Conservation (phyloP, 2,329 filamentous ascomycete species). For the Blastomyces parvus region DNA sequence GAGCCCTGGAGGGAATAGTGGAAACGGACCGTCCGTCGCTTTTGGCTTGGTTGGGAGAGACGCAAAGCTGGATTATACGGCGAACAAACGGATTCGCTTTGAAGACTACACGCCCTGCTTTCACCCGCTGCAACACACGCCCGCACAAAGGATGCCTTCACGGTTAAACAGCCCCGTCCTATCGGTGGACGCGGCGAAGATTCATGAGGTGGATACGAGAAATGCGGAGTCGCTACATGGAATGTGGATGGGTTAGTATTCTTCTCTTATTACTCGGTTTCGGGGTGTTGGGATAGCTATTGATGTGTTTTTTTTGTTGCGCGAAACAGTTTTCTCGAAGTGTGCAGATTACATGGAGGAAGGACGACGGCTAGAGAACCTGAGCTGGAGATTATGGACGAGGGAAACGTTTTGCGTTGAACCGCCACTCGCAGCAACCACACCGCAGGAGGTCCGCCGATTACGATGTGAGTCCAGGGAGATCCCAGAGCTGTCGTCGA, state of each 20-base stretch:
- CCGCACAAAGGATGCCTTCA: conserved; percentile 58
- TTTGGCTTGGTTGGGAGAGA: too few species aligned
- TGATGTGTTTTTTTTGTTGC: neutral
- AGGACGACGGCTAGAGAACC: conserved; percentile 82
- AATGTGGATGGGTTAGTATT: conserved; percentile 83
- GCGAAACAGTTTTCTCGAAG: conserved; percentile 70
- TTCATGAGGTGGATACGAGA: conserved; percentile 88
- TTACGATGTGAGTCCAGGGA: conserved; percentile 41
- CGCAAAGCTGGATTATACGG: neutral
- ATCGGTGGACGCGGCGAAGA: conserved; percentile 80
- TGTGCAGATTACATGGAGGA: conserved; percentile 91
- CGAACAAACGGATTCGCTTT: conserved; percentile 5
- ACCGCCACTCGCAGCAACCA: conserved; percentile 41
- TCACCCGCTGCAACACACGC: neutral
- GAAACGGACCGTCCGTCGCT: neutral
- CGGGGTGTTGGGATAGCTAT: neutral
- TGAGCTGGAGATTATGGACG: conserved; percentile 94
- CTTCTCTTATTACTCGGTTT: neutral
- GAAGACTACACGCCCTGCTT: neutral
- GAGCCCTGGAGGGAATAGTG: neutral
- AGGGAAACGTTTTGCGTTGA: conserved; percentile 85
- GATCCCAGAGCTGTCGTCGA: conserved; percentile 64
- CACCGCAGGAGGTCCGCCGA: conserved; percentile 31
- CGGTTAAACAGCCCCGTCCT: conserved; percentile 75
- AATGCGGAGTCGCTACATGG: conserved; percentile 90